Conservation (phyloP, 73 alveolate genomes). For the Stentor coeruleus region DNA sequence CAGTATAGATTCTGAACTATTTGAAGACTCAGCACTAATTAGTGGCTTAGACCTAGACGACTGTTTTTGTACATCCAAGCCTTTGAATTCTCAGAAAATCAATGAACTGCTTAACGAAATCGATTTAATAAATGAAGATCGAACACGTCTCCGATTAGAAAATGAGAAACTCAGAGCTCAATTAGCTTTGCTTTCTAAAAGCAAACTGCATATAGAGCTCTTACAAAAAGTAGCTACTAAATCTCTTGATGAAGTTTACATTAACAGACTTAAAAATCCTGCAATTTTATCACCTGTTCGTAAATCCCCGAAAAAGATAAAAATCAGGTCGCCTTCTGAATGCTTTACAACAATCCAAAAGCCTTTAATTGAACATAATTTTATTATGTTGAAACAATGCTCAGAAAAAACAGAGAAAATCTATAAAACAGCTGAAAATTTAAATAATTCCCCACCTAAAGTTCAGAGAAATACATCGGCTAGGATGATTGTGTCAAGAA, state of each 20-base stretch:
- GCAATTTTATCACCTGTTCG: too few species aligned
- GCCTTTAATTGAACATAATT: too few species aligned
- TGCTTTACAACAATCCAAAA: too few species aligned
- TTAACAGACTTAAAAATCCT: too few species aligned
- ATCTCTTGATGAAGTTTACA: not conserved
- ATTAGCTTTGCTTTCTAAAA: not conserved
- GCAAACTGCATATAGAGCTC: not conserved
- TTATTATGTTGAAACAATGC: too few species aligned
- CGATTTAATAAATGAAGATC: not conserved
- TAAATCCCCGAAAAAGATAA: too few species aligned
- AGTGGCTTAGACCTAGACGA: not conserved
- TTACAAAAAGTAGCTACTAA: not conserved
- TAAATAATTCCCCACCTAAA: too few species aligned
- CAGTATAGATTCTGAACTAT: not conserved
- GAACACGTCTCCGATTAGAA: not conserved
- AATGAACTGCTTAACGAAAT: not conserved
- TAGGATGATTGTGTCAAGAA: too few species aligned
- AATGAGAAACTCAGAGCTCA: not conserved
- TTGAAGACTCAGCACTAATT: not conserved
- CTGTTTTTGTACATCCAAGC: not conserved
- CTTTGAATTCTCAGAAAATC: not conserved
- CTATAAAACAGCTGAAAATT: too few species aligned
- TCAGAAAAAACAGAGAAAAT: too few species aligned
- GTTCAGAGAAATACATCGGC: too few species aligned
- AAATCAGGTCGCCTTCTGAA: too few species aligned